These are phyloP conservation scores for Teratosphaeria zuluensis DNA, from an alignment of 2,329 filamentous ascomycete species.

Conservation along the genomic window DNA sequence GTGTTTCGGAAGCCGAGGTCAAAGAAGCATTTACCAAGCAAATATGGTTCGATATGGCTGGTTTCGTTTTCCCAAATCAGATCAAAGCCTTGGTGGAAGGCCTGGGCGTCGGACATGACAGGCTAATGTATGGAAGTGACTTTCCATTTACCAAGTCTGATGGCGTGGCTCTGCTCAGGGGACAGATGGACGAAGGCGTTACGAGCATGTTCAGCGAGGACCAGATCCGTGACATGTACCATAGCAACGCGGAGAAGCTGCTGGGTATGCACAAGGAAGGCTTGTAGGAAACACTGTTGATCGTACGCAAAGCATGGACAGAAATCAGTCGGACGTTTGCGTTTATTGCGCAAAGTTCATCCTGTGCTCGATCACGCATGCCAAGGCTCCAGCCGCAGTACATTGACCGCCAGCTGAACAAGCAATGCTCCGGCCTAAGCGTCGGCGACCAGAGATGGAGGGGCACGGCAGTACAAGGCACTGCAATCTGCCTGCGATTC, in stretches of 20 bases:
- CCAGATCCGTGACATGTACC: slow-evolving; percentile 29
- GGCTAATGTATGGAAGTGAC: slow-evolving; percentile 45
- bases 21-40: slow-evolving; percentile 27
- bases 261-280: slow-evolving; percentile 8
- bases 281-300: neutral
- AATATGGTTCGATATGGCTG: slow-evolving; percentile 46
- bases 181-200: slow-evolving; percentile 34
- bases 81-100: slow-evolving; percentile 38
- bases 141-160: slow-evolving; percentile 40
- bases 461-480: too few species aligned
- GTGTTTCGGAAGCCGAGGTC: slow-evolving; percentile 21
- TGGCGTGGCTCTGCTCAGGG: slow-evolving; percentile 29
- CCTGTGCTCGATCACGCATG: too few species aligned
- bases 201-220: slow-evolving; percentile 27
- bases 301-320: too few species aligned
- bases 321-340: too few species aligned
- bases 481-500: too few species aligned
- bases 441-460: too few species aligned
- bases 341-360: too few species aligned
- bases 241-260: slow-evolving; percentile 29
- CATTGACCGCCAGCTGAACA: too few species aligned
- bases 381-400: too few species aligned
- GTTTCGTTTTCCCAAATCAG: slow-evolving; percentile 40
- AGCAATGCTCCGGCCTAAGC: too few species aligned
- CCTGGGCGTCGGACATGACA: slow-evolving; percentile 29